Base-by-base conservation (phyloP, 1,284 basidiomycete genomes). In the Mycena citricolor region DNA sequence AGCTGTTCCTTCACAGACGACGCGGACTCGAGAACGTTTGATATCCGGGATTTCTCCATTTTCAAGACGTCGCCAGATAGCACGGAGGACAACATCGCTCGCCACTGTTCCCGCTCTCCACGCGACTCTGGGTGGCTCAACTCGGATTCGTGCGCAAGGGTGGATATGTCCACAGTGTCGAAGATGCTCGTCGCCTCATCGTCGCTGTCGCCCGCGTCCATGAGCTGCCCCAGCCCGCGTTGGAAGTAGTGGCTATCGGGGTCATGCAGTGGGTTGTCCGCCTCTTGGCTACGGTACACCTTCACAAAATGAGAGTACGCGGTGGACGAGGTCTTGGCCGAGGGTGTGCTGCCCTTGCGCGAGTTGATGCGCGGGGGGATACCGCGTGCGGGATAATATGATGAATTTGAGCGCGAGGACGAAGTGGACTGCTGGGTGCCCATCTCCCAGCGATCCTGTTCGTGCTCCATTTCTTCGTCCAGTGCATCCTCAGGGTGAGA, bases 31-130 rank as follows among this genome's bases (percentile, higher is more conserved):
- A 91, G 68, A 31, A 80, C 81, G 55, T 77, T 82, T 37, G 86
- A 82, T 54, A 94, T 94, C 44, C 94, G 82, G 16, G 86, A 88
- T 66, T 92, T 95, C 68, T 97, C 94, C 2, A 89, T 87, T 61
- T 87, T 90, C 48, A 98, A 76, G 5, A 98, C 93, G 59, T 97
- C 93, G 12, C 94, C 94, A 28, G 83, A 82, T 23, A 98, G 74
- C 17, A 97, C 94, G 28, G 92, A 94, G 8, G 90, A 82, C 29
- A 97, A 78, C 84, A 97, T 90, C 28, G 86, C 87, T 64, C 94
- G 91, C 94, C 94, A 97, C 65, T 94, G 93, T 34, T 94, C 69
- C 21, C 94, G 77, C 56, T 93, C 90, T 50, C 79, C 76, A 55
- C 90, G 86, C 57, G 88, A 83, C 32, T 78, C 72, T 26, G 83